Evolutionary conservation across 345 rosid species (phyloP).

Genomic region (Gossypioides kirkii): DNA sequence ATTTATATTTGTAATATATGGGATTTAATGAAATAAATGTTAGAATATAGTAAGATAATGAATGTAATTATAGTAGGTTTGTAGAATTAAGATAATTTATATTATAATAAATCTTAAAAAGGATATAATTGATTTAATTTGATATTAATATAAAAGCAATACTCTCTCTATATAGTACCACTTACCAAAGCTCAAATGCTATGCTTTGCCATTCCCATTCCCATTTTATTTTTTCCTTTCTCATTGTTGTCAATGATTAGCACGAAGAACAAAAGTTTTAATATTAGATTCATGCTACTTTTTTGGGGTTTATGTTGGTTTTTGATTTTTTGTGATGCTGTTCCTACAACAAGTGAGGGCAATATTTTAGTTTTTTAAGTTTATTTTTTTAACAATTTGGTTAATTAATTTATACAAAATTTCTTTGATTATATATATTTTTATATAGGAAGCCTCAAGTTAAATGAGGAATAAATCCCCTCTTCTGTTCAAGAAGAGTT

Average conservation of each 20-base stretch:
- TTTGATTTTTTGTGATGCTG: conserved; percentile 27
- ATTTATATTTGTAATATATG: too few relatives aligned
- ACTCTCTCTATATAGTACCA: conserved; percentile 18
- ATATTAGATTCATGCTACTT: conserved; percentile 21
- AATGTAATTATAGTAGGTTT: too few relatives aligned
- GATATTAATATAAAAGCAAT: too few relatives aligned
- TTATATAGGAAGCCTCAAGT: conserved; percentile 36
- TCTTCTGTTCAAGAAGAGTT: not conserved
- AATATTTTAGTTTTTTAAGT: not conserved
- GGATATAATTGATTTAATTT: too few relatives aligned
- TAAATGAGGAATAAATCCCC: conserved; percentile 18
- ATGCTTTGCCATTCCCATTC: conserved; percentile 8
- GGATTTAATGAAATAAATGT: too few relatives aligned
- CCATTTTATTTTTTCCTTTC: not conserved
- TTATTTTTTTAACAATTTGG: not conserved
- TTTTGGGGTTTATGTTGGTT: conserved; percentile 28
- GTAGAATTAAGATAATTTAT: too few relatives aligned
- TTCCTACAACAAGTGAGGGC: conserved; percentile 30
- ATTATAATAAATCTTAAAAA: too few relatives aligned
- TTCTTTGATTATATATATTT: not conserved
- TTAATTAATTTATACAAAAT: not conserved
- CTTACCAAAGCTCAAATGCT: not conserved
- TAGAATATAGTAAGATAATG: too few relatives aligned
- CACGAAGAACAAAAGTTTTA: conserved; percentile 8
- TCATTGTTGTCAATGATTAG: not conserved